Conservation (phyloP, 1,284 basidiomycete species). For the Pseudozyma pruni region DNA sequence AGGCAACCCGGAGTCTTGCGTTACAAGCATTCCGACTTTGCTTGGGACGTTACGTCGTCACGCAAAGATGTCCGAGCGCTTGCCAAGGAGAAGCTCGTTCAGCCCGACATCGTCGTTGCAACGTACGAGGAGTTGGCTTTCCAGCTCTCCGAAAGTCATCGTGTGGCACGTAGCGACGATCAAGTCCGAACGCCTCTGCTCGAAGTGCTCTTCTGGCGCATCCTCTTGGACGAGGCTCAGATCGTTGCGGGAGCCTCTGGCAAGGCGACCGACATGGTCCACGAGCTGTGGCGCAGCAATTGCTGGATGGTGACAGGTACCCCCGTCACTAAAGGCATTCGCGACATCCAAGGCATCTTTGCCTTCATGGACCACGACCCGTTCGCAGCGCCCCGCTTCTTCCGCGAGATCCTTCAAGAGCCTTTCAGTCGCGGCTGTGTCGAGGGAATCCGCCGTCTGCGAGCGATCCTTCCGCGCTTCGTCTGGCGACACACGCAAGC, state of each 20-base stretch:
- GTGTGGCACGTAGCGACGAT: slow-evolving; percentile 11
- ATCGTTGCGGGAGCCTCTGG: slow-evolving; percentile 41
- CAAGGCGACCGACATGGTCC: slow-evolving; percentile 49
- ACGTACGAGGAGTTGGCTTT: slow-evolving; percentile 50
- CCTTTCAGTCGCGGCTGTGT: slow-evolving; percentile 42
- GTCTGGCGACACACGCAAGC: slow-evolving; percentile 53
- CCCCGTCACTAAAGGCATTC: slow-evolving; percentile 45
- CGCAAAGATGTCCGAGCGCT: slow-evolving; percentile 20
- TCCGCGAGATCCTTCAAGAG: slow-evolving; percentile 42
- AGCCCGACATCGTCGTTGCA: slow-evolving; percentile 51
- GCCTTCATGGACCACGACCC: slow-evolving; percentile 51
- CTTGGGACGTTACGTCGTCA: slow-evolving; percentile 20
- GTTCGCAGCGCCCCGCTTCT: slow-evolving; percentile 39
- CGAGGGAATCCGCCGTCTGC: slow-evolving; percentile 44
- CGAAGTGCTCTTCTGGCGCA: slow-evolving; percentile 52
- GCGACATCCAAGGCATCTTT: slow-evolving; percentile 51
- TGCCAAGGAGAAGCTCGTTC: slow-evolving; percentile 16
- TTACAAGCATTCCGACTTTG: slow-evolving; percentile 33
- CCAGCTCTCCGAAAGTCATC: slow-evolving; percentile 41
- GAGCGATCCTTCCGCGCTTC: slow-evolving; percentile 38
- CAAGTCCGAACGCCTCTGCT: slow-evolving; percentile 41
- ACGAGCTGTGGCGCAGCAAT: slow-evolving; percentile 52
- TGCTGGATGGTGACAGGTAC: slow-evolving; percentile 58
- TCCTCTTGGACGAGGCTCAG: slow-evolving; percentile 55
- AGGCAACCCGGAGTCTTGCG: slow-evolving; percentile 37